Base-by-base conservation (phyloP, 169 alveolate species). In the Eimeria brunetti region DNA sequence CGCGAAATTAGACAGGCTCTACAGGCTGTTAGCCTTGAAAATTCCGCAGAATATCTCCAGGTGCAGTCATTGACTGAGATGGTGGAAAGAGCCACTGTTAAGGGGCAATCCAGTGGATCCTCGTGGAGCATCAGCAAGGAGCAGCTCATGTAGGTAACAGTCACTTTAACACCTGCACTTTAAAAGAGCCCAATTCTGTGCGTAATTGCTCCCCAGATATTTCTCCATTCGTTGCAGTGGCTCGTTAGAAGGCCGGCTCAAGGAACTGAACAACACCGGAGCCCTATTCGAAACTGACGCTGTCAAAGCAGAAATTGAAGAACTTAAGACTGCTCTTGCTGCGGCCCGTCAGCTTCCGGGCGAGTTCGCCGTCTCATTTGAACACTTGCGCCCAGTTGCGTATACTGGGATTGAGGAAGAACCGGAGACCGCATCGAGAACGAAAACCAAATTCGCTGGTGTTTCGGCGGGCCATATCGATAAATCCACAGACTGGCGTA, bases 281-380 rank as follows among this genome's bases (percentile, higher is more conserved):
- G 92, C 92, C 44, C 51, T 86, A 9, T 86, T 60, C 92, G 92
- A 86, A 62, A 62, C 92, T 60, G 92, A 62, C 4, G 92, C 92
- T 41, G 18, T 83, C 62, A 86, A 62, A 83, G 92, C 92, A 20
- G 92, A 86, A 49, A 36, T 58, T 12, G 81, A 38, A 58, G 75
- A 86, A 16, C 27, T 86, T n/a, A 56, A 36, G 36, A 24, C 83
- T 60, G 81, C 92, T 36, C 92, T 86, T 86, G 78, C 64, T 58
- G 92, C 38, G 71, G 92, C 71, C 75, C 92, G 58, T 24, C 80
- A 62, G 64, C 62, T 38, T 49, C 92, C 92, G 3, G 92, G 22
- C 64, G 92, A 62, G 51, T 86, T 86, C 64, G 41, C 49, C 41
- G 33, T 86, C 36, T 60, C 81, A 18, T 86, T 86, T 41, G 92